phyloP scores from a whole-genome alignment of 805 yeast genomes.

The Candida maltosa region DNA sequence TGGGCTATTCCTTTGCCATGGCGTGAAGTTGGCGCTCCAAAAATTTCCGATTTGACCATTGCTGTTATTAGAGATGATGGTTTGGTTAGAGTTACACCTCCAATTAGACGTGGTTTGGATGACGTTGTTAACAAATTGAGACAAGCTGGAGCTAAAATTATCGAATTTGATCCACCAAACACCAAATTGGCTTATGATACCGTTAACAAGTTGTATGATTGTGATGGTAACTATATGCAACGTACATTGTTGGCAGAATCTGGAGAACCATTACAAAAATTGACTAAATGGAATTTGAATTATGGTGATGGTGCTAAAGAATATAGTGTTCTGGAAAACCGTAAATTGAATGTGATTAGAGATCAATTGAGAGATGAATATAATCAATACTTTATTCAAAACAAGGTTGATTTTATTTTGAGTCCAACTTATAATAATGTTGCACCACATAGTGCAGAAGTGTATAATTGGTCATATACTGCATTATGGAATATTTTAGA shows the following conservation, averaged over 20 bases:
- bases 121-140: slow-evolving; percentile 51
- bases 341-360: slow-evolving; percentile 52
- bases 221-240: slow-evolving; percentile 68
- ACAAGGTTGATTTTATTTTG: slow-evolving; percentile 62
- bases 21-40: slow-evolving; percentile 42
- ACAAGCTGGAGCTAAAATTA: slow-evolving; percentile 56
- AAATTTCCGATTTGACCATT: slow-evolving; percentile 48
- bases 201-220: slow-evolving; percentile 52
- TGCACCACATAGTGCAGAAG: slow-evolving; percentile 62
- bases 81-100: slow-evolving; percentile 64
- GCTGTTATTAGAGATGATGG: slow-evolving; percentile 67
- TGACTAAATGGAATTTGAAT: slow-evolving; percentile 60
- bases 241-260: slow-evolving; percentile 49
- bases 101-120: slow-evolving; percentile 55
- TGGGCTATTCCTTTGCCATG: slow-evolving; percentile 50
- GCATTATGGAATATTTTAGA: slow-evolving; percentile 71
- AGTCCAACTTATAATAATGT: slow-evolving; percentile 68
- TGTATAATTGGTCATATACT: slow-evolving; percentile 80
- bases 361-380: slow-evolving; percentile 60
- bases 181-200: slow-evolving; percentile 58
- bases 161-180: slow-evolving; percentile 56
- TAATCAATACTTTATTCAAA: slow-evolving; percentile 47
- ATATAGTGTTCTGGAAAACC: slow-evolving; percentile 48
- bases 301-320: slow-evolving; percentile 55
- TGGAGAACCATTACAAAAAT: slow-evolving; percentile 67